Conservation (phyloP, 306 rosid species). For the Fagus sylvatica region DNA sequence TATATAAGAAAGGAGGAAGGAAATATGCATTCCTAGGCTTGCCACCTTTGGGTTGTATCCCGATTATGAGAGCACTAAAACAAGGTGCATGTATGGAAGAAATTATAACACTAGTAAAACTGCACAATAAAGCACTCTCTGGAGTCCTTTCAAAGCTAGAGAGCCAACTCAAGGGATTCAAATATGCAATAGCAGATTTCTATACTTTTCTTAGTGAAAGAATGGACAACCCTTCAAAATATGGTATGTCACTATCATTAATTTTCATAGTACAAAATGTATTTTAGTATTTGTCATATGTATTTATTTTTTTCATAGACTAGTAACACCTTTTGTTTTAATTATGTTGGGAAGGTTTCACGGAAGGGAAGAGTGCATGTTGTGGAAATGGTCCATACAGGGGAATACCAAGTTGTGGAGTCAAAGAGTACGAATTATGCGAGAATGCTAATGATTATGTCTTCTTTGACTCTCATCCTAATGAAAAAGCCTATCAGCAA, state of each 20-base stretch:
- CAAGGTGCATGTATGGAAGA: constrained; percentile 25
- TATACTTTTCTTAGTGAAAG: not conserved
- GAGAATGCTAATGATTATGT: constrained; percentile 29
- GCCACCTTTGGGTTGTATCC: constrained; percentile 26
- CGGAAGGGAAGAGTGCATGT: constrained; percentile 43
- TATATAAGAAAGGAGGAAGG: not conserved
- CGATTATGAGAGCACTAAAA: constrained; percentile 5
- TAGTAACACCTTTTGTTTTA: not conserved
- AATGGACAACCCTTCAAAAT: not conserved
- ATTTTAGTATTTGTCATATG: no score
- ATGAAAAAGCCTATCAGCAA: constrained; percentile 32
- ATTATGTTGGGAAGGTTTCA: constrained; percentile 24
- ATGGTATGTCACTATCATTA: not conserved
- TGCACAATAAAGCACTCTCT: constrained; percentile 26
- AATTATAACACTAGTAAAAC: constrained; percentile 14
- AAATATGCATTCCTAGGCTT: constrained; percentile 9
- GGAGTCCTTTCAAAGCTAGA: constrained; percentile 18
- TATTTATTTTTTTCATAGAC: no score
- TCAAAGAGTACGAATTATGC: constrained; percentile 31
- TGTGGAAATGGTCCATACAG: constrained; percentile 50
- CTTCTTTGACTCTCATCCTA: constrained; percentile 49
- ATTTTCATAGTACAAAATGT: no score
- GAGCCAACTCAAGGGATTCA: not conserved
- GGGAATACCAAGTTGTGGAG: constrained; percentile 41
- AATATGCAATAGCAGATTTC: not conserved